Conservation (phyloP, 2,329 filamentous ascomycete genomes). For the Sporothrix dimorphospora region DNA sequence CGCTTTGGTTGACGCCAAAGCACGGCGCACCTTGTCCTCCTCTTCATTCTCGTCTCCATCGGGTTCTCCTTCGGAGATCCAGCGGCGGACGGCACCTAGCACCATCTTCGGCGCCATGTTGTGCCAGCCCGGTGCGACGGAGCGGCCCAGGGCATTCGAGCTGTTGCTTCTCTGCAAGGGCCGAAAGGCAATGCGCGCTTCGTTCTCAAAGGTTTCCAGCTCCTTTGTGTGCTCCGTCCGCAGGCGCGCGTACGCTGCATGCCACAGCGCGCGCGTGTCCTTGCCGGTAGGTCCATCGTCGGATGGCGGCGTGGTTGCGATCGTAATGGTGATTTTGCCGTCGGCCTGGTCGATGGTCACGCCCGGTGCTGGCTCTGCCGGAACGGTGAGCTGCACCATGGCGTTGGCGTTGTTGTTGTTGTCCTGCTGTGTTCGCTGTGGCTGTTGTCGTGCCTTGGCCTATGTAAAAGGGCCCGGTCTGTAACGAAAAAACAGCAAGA, state of each 20-base stretch:
- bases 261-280: constrained; percentile 19
- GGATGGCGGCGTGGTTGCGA: constrained; percentile 1
- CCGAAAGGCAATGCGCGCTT: constrained; percentile 15
- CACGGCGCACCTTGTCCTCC: background rate
- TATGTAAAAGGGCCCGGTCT: too few relatives aligned
- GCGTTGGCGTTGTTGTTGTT: constrained; percentile 4
- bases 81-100: constrained; percentile 13
- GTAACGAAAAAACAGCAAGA: too few relatives aligned
- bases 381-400: constrained; percentile 17
- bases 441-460: too few relatives aligned
- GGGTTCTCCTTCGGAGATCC: constrained; percentile 1
- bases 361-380: constrained; percentile 16
- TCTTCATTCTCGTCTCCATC: constrained; percentile 19
- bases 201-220: constrained; percentile 1
- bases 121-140: constrained; percentile 20
- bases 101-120: constrained; percentile 15
- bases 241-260: constrained; percentile 13
- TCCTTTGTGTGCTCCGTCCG: background rate
- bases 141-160: constrained; percentile 21
- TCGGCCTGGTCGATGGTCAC: constrained; percentile 15
- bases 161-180: constrained; percentile 20
- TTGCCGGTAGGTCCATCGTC: constrained; percentile 1
- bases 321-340: constrained; percentile 27
- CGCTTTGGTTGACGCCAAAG: constrained; percentile 11
- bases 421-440: background rate